phyloP scores from a whole-genome alignment of 768 basidiomycete genomes.

The Leccinum truebloodii region DNA sequence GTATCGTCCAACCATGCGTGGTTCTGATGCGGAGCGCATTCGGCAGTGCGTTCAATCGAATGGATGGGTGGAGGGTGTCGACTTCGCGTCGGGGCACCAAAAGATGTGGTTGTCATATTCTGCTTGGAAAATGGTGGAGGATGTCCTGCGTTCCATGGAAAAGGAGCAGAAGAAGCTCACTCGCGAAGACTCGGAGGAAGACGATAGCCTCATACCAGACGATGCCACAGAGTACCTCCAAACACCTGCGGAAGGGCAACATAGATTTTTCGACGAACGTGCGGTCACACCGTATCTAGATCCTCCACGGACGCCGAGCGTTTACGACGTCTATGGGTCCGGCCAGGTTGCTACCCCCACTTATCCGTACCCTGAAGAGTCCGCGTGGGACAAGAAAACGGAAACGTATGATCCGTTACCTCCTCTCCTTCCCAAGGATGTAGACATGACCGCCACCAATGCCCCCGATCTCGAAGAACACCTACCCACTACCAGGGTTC shows the following conservation, averaged over 20 bases:
- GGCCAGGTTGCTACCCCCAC: slow-evolving; percentile 24
- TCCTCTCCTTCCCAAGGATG: slow-evolving; percentile 39
- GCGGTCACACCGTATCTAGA: slow-evolving; percentile 31
- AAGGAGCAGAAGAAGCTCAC: slow-evolving; percentile 46
- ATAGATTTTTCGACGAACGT: slow-evolving; percentile 35
- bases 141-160: slow-evolving; percentile 51
- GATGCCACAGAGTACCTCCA: slow-evolving; percentile 45
- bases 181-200: slow-evolving; percentile 45
- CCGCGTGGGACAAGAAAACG: slow-evolving; percentile 46
- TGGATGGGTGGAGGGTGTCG: slow-evolving; percentile 54
- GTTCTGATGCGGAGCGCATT: slow-evolving; percentile 48
- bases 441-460: slow-evolving; percentile 41
- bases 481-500: slow-evolving; percentile 53
- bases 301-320: slow-evolving; percentile 31
- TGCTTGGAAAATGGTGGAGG: slow-evolving; percentile 64
- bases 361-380: slow-evolving; percentile 36
- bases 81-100: slow-evolving; percentile 53
- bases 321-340: slow-evolving; percentile 27
- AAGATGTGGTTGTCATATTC: slow-evolving; percentile 57
- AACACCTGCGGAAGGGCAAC: slow-evolving; percentile 28
- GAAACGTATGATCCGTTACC: slow-evolving; percentile 31
- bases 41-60: slow-evolving; percentile 50
- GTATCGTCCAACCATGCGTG: slow-evolving; percentile 52
- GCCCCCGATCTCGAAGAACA: slow-evolving; percentile 51
- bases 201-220: slow-evolving; percentile 43